These are phyloP conservation scores for Clarireedia homoeocarpa DNA, from an alignment of 2,329 filamentous ascomycete species.

Conservation along the genomic window DNA sequence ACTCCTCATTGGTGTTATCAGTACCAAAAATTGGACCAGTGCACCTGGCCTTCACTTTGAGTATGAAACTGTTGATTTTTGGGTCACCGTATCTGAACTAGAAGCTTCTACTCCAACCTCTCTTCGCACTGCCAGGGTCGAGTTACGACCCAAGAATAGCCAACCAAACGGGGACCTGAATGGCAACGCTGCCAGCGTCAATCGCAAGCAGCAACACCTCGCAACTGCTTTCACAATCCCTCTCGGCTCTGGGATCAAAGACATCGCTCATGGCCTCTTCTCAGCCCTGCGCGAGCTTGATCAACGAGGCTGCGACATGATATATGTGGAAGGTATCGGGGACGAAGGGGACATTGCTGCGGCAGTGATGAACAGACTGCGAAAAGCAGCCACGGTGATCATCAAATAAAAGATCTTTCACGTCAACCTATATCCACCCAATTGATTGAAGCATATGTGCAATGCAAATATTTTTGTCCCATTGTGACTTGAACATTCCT, in stretches of 20 bases:
- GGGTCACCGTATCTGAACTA: not conserved
- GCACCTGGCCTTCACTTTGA: not conserved
- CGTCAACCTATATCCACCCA: no score
- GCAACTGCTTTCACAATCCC: slow-evolving; percentile 52
- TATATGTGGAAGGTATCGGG: slow-evolving; percentile 83
- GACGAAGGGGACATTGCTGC: slow-evolving; percentile 76
- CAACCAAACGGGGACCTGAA: not conserved
- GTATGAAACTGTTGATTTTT: not conserved
- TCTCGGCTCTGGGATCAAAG: slow-evolving; percentile 61
- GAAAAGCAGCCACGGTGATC: slow-evolving; percentile 60
- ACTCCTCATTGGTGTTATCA: slow-evolving; percentile 31
- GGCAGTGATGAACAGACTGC: slow-evolving; percentile 76
- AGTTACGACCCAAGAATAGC: not conserved
- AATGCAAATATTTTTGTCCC: not conserved
- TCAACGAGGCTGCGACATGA: slow-evolving; percentile 66
- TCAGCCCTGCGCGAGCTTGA: slow-evolving; percentile 82
- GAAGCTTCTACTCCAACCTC: no score
- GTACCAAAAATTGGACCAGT: slow-evolving; percentile 4
- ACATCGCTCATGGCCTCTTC: slow-evolving; percentile 82
- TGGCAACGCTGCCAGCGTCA: not conserved
- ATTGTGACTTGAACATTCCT: slow-evolving; percentile 4
- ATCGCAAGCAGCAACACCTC: not conserved
- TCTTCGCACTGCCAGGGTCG: no score
- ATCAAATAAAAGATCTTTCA: slow-evolving; percentile 5
- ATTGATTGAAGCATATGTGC: no score